Base-by-base conservation (phyloP, 108 stramenopile species). In the Cyclotella atomus region DNA sequence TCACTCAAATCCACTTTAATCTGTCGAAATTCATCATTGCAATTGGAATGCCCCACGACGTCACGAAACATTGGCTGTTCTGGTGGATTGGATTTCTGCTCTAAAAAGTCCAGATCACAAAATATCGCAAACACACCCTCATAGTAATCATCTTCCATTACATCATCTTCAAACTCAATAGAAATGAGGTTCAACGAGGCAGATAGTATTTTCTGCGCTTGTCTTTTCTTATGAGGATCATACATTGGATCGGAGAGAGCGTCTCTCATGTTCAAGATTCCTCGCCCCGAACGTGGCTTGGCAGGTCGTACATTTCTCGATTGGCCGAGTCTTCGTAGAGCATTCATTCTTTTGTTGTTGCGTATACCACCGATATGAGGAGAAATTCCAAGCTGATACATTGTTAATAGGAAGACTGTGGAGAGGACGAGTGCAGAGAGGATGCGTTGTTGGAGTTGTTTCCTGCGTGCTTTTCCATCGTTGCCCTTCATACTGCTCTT, bases 51-150 rank as follows among this genome's bases (percentile, higher is more conserved):
- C 0, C 47, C 34, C 4, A 89, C 81, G 23, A 94, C 62, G 53
- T 90, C 84, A 0, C 88, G 88, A 73, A 90, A 94, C 93, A 94
- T 94, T 19, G 93, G 93, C 6, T 63, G 70, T 19, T 66, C 38
- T 1, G 70, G 63, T 23, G 70, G 77, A 35, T 71, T 79, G 8
- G 57, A 73, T 30, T 80, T 80, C 41, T 80, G 79, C 0, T 68
- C 49, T 20, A 59, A 17, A 54, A 75, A 80, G 36, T 80, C 59
- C 28, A 80, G 21, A 9, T 68, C 57, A 44, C 79, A 80, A 47
- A 80, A 80, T 32, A 68, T 35, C 8, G 41, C 79, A 30, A 70
- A 28, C 0, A 80, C 34, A 0, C 79, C 79, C 8, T 45, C 36
- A 14, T 80, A 80, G 35, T 46, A 47, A 70, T 75, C 61, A 16